Base-by-base conservation (phyloP, 495 filamentous ascomycete species). In the Platismatia glauca region DNA sequence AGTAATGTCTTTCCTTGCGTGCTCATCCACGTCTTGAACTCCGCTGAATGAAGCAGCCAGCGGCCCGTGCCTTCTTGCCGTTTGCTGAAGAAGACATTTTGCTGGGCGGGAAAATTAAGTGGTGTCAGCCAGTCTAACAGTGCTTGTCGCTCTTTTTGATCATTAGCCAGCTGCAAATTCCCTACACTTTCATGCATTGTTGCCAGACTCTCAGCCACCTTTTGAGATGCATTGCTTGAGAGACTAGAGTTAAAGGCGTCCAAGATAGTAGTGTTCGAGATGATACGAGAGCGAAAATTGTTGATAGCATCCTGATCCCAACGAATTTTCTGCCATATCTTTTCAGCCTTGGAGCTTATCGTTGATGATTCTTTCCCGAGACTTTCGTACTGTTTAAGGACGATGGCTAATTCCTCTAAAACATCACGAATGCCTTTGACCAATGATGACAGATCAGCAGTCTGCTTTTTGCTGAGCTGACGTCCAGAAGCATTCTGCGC, bases 31-130 rank as follows among this genome's bases (percentile, higher is more conserved):
- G 24, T 43, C 33, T 62, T 52, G 60, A 73, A 81, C 29, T 71
- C 62, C 0, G 33, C 16, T 6, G 68, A 71, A 12, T 75, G 60
- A 8, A 79, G 66, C n/a, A 81, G 66, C 77, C 75, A 81, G 58
- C 69, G 60, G 0, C 77, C 72, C 3, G 77, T 76, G 6, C 70
- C 74, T 34, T 72, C 58, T 20, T 79, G 68, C n/a, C 62, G 62
- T 59, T 64, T 60, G n/a, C 57, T 63, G 33, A 69, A 61, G 58
- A 61, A 66, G 37, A 67, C 61, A n/a, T 46, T 65, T 34, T 69
- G 69, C 37, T 70, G 64, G 18, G 63, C 46, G 11, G 60, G 52
- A 53, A 64, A 67, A 43, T 69, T 62, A 18, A 61, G 57, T 4
- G 64, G 55, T 16, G 59, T 58, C 12, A 70, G 64, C 68, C 68